phyloP scores from a whole-genome alignment of 495 filamentous ascomycete genomes.

The Talaromyces proteolyticus region DNA sequence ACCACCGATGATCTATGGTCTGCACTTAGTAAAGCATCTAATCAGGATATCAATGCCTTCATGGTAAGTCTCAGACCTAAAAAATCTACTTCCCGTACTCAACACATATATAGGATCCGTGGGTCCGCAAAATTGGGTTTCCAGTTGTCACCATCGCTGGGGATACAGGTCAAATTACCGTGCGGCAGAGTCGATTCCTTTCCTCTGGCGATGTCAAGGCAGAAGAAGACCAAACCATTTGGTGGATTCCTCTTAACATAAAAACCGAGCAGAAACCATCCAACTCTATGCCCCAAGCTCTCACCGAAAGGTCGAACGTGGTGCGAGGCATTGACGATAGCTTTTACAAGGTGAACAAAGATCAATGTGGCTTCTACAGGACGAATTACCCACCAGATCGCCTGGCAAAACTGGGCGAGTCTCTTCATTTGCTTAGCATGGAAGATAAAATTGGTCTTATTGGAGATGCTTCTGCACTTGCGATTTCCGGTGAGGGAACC shows the following conservation, averaged over 20 bases:
- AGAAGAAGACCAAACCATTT: slow-evolving; percentile 84
- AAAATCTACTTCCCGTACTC: slow-evolving; percentile 9
- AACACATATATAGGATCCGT: slow-evolving; percentile 52
- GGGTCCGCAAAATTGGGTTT: slow-evolving; percentile 93
- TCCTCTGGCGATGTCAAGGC: slow-evolving; percentile 86
- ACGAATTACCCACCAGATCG: slow-evolving; percentile 82
- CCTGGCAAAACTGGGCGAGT: slow-evolving; percentile 70
- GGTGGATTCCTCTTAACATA: slow-evolving; percentile 91
- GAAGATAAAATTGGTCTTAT: slow-evolving; percentile 90
- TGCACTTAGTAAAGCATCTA: slow-evolving; percentile 82
- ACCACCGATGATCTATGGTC: slow-evolving; percentile 90
- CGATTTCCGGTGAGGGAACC: slow-evolving; percentile 75
- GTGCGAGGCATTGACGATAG: slow-evolving; percentile 62
- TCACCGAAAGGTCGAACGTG: slow-evolving; percentile 71
- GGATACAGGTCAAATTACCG: slow-evolving; percentile 68
- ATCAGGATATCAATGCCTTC: slow-evolving; percentile 76
- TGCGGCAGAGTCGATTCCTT: slow-evolving; percentile 84
- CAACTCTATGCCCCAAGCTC: slow-evolving; percentile 39
- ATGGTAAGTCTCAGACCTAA: slow-evolving; percentile 51
- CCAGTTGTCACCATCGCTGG: slow-evolving; percentile 83
- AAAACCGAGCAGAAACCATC: slow-evolving; percentile 44
- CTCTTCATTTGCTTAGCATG: slow-evolving; percentile 63
- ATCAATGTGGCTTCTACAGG: slow-evolving; percentile 86
- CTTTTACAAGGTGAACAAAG: slow-evolving; percentile 89
- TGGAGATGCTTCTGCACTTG: slow-evolving; percentile 87